These are phyloP conservation scores for Cinchona pubescens DNA, from an alignment of 257 asterid species.

Conservation along the genomic window DNA sequence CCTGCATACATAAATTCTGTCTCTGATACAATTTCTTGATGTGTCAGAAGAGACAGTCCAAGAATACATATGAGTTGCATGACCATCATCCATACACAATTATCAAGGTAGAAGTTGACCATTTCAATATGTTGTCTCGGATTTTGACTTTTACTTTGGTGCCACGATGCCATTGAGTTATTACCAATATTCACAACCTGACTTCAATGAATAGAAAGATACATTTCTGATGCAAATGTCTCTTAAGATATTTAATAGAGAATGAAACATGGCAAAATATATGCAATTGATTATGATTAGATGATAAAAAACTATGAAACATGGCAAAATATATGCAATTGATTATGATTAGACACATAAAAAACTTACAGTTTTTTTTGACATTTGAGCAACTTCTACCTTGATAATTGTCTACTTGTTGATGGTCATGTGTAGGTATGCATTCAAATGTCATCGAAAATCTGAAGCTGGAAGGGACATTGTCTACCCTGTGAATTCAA, in stretches of 20 bases:
- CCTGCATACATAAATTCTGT: too few relatives aligned
- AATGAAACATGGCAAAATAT: not conserved
- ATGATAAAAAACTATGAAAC: not conserved
- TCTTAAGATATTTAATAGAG: not conserved
- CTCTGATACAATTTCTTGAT: slow-evolving; percentile 88
- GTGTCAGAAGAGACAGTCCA: slow-evolving; percentile 76
- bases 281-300: not conserved
- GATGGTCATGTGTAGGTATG: slow-evolving; percentile 57
- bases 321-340: not conserved
- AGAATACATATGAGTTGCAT: slow-evolving; percentile 44
- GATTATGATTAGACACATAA: not conserved
- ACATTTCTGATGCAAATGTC: not conserved
- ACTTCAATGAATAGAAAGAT: not conserved
- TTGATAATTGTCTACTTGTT: not conserved
- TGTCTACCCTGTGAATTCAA: slow-evolving; percentile 85
- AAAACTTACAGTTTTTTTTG: too few relatives aligned
- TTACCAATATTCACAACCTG: not conserved
- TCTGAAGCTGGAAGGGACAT: slow-evolving; percentile 81
- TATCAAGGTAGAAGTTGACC: too few relatives aligned
- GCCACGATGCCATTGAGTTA: too few relatives aligned
- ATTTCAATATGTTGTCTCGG: not conserved
- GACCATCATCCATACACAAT: slow-evolving; percentile 5
- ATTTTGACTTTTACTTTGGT: not conserved
- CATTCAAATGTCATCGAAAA: slow-evolving; percentile 87
- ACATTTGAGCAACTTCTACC: not conserved